Evolutionary conservation across 768 basidiomycete species (phyloP).

Genomic region (Phlegmacium glaucopus): DNA sequence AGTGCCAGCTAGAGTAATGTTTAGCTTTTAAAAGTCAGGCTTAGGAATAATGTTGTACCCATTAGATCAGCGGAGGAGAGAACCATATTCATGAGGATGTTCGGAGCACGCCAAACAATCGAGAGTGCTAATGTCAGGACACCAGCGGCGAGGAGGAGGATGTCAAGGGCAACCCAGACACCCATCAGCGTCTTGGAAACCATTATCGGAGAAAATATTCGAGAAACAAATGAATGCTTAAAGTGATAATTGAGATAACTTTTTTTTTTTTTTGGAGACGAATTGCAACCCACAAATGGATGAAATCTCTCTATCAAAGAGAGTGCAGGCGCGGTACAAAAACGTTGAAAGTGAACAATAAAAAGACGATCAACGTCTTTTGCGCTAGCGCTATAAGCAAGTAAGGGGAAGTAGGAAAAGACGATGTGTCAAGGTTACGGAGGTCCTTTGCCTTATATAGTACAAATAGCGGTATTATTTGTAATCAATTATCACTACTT

Average conservation of each 20-base stretch:
- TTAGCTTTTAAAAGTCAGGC: neutral
- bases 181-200: constrained; percentile 68
- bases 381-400: constrained; percentile 42
- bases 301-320: constrained; percentile 46
- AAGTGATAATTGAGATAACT: neutral
- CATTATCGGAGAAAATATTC: constrained; percentile 44
- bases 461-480: neutral
- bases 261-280: neutral
- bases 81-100: constrained; percentile 73
- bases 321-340: constrained; percentile 35
- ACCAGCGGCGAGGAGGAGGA: constrained; percentile 70
- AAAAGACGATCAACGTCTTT: constrained; percentile 70
- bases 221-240: constrained; percentile 8
- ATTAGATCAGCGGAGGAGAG: constrained; percentile 54
- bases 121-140: constrained; percentile 62
- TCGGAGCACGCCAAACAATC: constrained; percentile 63
- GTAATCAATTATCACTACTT: neutral
- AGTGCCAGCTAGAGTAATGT: constrained; percentile 53
- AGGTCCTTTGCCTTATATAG: neutral
- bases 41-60: constrained; percentile 37
- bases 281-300: constrained; percentile 6
- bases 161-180: constrained; percentile 70
- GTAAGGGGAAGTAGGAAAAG: constrained; percentile 22
- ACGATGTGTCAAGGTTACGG: neutral
- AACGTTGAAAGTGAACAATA: constrained; percentile 33